A percentile compares a stretch with the other conserved stretches of the same genome.
Evolutionary conservation across 139 green algal species (phyloP).

Genomic region (Haematococcus lacustris): DNA sequence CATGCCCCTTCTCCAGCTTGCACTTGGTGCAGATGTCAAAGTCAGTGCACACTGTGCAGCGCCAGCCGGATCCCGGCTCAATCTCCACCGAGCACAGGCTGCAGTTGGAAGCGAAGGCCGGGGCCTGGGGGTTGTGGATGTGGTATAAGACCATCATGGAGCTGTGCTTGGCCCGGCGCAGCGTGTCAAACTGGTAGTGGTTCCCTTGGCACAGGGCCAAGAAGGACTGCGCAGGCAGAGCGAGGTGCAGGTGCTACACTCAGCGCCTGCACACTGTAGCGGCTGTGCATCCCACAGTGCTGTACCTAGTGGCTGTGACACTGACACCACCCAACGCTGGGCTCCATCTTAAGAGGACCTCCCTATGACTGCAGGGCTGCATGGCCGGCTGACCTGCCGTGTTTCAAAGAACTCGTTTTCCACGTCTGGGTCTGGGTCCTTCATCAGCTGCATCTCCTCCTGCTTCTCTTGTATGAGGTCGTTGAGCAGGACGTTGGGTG

Average conservation of each 20-base stretch:
- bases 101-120: conserved; percentile 67
- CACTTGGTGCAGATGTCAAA: conserved; percentile 91
- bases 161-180: conserved; percentile 94
- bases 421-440: conserved; percentile 57
- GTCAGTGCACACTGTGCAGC: conserved; percentile 87
- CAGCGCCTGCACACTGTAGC: too few species aligned
- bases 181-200: conserved; percentile 98
- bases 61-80: conserved; percentile 74
- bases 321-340: too few species aligned
- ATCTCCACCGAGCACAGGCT: conserved; percentile 89
- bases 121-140: conserved; percentile 90
- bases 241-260: too few species aligned
- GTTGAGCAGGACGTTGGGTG: conserved; percentile 14
- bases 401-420: conserved; percentile 95
- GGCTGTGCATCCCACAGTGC: too few species aligned
- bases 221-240: conserved; percentile 15
- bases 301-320: too few species aligned
- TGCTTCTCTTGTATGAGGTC: conserved; percentile 26
- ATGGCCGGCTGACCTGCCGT: too few species aligned
- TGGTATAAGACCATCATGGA: conserved; percentile 99
- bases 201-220: conserved; percentile 61
- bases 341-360: too few species aligned
- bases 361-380: too few species aligned
- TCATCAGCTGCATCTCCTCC: conserved; percentile 6
- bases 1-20: conserved; percentile 33